Evolutionary conservation across 2,329 filamentous ascomycete species (phyloP), one percentile per base, ranked within the genome.

Genomic region (Xylaria sp.): DNA sequence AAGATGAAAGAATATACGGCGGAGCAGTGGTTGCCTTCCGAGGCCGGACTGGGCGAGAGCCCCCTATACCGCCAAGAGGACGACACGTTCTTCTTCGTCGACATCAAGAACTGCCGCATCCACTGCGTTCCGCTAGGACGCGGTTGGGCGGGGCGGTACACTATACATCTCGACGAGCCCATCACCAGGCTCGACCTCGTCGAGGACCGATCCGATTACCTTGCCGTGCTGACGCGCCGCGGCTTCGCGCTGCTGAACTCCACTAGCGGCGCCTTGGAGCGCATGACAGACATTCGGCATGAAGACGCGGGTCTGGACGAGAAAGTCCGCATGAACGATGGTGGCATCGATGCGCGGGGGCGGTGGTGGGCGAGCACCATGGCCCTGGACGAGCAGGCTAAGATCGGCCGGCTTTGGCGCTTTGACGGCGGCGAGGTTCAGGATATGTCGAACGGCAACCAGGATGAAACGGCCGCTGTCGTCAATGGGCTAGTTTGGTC

Each of bases 321-420:
- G 9, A 68, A 72, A 34, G 65, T 72, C n/a, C 72, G 73, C 18
- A 72, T 75, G 71, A 74, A 76, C 15, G 73, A 76, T 34, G 72
- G 75, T 0, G 71, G 60, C 20, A 72, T 76, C 41, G 73, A 75
- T 12, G 67, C 66, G 1, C 57, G 62, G 0, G 72, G 73, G 0
- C 63, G 73, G 9, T 74, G 72, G 73, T 76, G 73, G 73, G 72
- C 72, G 13, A 69, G 67, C 12, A 70, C 72, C 5, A 76, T 75
- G 72, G 74, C 72, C 18, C 57, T 70, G 18, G 70, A 75, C 25
- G 72, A 76, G 48, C 63, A 73, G 63, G 66, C 59, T 5, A 32
- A 36, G 32, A 55, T 55, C 9, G 30, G 50, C 15, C 50, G 50
- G 7, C 32, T 55, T 4, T 55, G 50, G 53, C 53, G 53, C 34